Evolutionary conservation across 1,284 basidiomycete species (phyloP).

Genomic region (Erythrobasidium hasegawianum): DNA sequence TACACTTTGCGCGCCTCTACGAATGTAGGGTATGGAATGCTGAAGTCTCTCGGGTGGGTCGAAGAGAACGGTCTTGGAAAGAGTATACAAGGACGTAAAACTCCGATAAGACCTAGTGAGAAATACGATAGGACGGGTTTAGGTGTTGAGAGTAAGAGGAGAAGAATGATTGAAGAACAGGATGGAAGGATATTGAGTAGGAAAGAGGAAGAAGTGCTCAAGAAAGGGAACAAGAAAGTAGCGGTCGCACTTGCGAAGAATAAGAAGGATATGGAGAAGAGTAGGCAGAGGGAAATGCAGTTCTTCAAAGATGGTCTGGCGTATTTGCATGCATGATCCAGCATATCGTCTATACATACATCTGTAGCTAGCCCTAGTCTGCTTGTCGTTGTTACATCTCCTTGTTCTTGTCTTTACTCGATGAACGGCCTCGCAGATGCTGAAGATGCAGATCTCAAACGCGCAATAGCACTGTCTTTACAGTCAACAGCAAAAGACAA

Average conservation of each 20-base stretch:
- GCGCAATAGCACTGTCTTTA: neutral
- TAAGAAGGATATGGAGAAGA: constrained; percentile 21
- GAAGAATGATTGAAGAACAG: constrained; percentile 5
- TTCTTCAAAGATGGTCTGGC: constrained; percentile 32
- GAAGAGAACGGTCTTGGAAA: constrained; percentile 24
- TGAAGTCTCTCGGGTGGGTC: constrained; percentile 22
- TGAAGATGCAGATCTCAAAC: neutral
- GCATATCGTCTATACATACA: neutral
- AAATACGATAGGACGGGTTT: constrained; percentile 27
- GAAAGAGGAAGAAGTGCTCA: neutral
- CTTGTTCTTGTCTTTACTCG: too few species aligned
- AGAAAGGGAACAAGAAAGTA: neutral
- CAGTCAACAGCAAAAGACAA: neutral
- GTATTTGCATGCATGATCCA: constrained; percentile 20
- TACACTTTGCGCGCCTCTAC: constrained; percentile 6
- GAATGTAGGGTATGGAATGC: constrained; percentile 31
- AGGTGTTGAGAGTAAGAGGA: constrained; percentile 16
- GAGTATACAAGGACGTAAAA: constrained; percentile 6
- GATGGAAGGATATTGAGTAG: constrained; percentile 14
- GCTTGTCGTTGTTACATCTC: too few species aligned
- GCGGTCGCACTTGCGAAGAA: constrained; percentile 28
- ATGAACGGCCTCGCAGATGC: neutral
- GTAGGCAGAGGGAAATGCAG: constrained; percentile 25
- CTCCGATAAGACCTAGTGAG: constrained; percentile 18
- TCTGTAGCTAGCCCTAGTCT: too few species aligned